phyloP scores from a whole-genome alignment of 495 filamentous ascomycete genomes.

The Annulohypoxylon nitens region DNA sequence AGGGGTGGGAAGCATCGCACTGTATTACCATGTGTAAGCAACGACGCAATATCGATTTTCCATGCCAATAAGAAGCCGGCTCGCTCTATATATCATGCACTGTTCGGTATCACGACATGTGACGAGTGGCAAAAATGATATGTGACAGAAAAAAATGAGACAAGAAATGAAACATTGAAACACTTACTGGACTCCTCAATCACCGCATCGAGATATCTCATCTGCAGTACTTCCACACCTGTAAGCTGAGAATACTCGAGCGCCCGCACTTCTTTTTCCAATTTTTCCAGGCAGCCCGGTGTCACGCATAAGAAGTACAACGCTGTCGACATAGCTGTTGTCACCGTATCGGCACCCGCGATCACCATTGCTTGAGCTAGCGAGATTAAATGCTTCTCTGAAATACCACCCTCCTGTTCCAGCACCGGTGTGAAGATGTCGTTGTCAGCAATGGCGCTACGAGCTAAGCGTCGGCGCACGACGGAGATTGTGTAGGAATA shows the following conservation, averaged over 20 bases:
- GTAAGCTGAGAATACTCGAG: constrained; percentile 42
- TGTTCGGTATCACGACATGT: background rate
- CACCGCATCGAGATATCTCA: constrained; percentile 57
- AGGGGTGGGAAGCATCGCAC: constrained; percentile 54
- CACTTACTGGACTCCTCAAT: constrained; percentile 54
- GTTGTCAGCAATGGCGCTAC: background rate
- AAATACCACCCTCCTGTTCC: constrained; percentile 20
- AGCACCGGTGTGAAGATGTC: constrained; percentile 39
- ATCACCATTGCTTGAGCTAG: constrained; percentile 46
- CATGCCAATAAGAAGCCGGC: background rate
- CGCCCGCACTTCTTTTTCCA: constrained; percentile 52
- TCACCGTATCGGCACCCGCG: constrained; percentile 49
- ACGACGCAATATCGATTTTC: too few species aligned
- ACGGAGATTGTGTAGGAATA: constrained; percentile 41
- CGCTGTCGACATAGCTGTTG: constrained; percentile 39
- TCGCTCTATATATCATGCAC: background rate
- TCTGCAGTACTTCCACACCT: constrained; percentile 36
- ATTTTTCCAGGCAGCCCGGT: constrained; percentile 47
- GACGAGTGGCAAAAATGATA: background rate
- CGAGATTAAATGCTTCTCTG: constrained; percentile 37
- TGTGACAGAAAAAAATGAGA: background rate
- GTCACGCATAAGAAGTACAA: constrained; percentile 51
- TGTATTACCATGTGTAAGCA: constrained; percentile 1
- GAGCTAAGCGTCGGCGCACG: constrained; percentile 28
- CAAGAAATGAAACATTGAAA: background rate